A percentile compares a stretch with the other conserved stretches of the same genome.
Conservation (phyloP, 78 protist species). For the Abeoforma whisleri region DNA sequence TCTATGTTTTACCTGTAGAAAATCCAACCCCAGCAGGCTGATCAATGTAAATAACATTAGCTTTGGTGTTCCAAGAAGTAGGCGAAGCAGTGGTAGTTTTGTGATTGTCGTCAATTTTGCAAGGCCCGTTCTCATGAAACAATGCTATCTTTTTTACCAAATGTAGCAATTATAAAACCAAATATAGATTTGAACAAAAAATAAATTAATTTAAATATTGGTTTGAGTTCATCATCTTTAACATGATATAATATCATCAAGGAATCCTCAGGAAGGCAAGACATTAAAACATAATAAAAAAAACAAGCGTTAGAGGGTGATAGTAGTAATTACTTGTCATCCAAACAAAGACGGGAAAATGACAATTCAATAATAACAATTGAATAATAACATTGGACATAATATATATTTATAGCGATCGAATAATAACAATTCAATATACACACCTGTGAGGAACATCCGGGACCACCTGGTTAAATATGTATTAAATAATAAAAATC, state of each 20-base stretch:
- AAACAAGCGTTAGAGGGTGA: neutral
- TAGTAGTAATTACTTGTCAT: conserved; percentile 31
- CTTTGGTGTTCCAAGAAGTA: neutral
- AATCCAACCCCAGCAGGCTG: conserved; percentile 44
- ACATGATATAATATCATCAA: too few relatives aligned
- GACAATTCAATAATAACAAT: too few relatives aligned
- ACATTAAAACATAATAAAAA: too few relatives aligned
- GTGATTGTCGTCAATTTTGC: conserved; percentile 12
- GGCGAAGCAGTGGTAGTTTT: conserved; percentile 23
- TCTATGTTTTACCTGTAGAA: conserved; percentile 6
- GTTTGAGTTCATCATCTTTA: too few relatives aligned
- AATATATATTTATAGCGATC: too few relatives aligned
- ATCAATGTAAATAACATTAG: conserved; percentile 30
- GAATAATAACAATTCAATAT: too few relatives aligned
- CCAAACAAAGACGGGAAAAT: conserved; percentile 36
- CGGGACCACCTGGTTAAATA: too few relatives aligned
- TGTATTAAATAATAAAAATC: too few relatives aligned
- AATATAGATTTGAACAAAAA: neutral
- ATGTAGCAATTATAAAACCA: neutral
- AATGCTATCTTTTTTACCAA: neutral
- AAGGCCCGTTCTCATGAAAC: conserved; percentile 33
- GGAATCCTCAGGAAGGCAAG: too few relatives aligned
- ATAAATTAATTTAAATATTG: too few relatives aligned
- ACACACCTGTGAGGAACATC: too few relatives aligned
- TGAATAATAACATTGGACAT: too few relatives aligned